Conservation (phyloP, 148 eudicot genomes). For the Chenopodium suecicum region DNA sequence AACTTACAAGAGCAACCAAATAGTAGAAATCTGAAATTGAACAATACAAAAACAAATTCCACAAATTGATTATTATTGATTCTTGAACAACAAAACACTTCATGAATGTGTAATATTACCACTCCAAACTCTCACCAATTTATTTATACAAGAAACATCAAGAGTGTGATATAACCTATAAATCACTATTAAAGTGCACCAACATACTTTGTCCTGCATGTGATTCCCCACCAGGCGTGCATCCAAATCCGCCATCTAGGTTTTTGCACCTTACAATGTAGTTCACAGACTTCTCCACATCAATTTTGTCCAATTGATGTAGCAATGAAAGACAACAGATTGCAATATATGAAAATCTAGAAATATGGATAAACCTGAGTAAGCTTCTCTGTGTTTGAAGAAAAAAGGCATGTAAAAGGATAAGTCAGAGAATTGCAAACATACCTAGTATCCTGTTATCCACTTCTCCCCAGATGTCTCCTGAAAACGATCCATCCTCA, state of each 20-base stretch:
- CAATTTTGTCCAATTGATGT: slow-evolving; percentile 65
- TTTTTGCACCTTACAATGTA: slow-evolving; percentile 92
- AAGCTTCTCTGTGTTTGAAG: background rate
- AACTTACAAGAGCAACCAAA: too few relatives aligned
- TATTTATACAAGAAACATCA: background rate
- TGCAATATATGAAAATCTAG: slow-evolving; percentile 87
- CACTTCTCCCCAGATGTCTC: slow-evolving; percentile 96
- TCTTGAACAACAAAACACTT: too few relatives aligned
- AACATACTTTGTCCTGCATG: slow-evolving; percentile 91
- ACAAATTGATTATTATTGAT: too few relatives aligned
- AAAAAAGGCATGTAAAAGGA: slow-evolving; percentile 8
- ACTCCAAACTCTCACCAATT: background rate
- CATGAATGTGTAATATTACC: too few relatives aligned
- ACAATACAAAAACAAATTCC: too few relatives aligned
- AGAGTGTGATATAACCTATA: background rate
- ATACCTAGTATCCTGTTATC: slow-evolving; percentile 59
- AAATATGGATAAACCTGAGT: slow-evolving; percentile 14
- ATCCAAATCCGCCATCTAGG: slow-evolving; percentile 89
- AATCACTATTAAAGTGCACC: background rate
- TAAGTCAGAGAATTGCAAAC: background rate
- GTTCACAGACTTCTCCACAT: slow-evolving; percentile 85
- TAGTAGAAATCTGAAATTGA: too few relatives aligned
- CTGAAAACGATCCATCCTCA: slow-evolving; percentile 94
- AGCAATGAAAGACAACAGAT: slow-evolving; percentile 73
- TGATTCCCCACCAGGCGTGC: slow-evolving; percentile 92